Evolutionary conservation across 805 yeast species (phyloP), one percentile per base, ranked within the genome.

Genomic region (Nakazawaea holstii): DNA sequence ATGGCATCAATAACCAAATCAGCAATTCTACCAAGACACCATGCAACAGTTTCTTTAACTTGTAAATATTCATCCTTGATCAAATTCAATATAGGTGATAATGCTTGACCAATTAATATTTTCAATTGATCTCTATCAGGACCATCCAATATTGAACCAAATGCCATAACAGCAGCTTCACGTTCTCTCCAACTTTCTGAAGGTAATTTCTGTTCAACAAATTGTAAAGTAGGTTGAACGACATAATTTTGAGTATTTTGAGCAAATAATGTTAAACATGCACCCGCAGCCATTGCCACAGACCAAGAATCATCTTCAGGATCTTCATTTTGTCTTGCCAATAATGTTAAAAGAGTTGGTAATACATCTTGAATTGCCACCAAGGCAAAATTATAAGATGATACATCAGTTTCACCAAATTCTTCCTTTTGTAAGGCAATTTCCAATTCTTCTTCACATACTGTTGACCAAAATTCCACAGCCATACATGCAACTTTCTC

Each of bases 111-210:
- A 52, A 92, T 84, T 45, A 90, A 74, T 7, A 68, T 66, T 43
- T 78, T 78, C 58, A 89, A 72, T 59, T 84, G 84, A 2, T 76
- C 79, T 45, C 80, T 77, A 53, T 87, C 91, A 29, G 97, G 97
- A 17, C 99, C 99, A 57, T 90, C 98, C 57, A 94, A 74, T 50
- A 94, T 88, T 10, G 97, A 90, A 31, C 99, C 99, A 63, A 94
- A 94, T 0, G 99, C 97, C 99, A 94, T 94, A 6, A 94, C 97
- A 1, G 98, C 95, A 26, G 98, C 98, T 69, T 94, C 99, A 58
- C 96, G 83, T 47, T 79, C 69, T 66, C 94, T 80, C 99, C 99
- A 94, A 49, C 73, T 69, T 13, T 67, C 57, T 15, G 77, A 69
- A 2, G 66, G 65, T 46, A 94, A 76, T 60, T 87, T 86, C 40